A percentile compares a stretch with the other conserved stretches of the same genome.
These are phyloP conservation scores for Oxyria digyna DNA, from an alignment of 148 eudicot species.

Conservation along the genomic window DNA sequence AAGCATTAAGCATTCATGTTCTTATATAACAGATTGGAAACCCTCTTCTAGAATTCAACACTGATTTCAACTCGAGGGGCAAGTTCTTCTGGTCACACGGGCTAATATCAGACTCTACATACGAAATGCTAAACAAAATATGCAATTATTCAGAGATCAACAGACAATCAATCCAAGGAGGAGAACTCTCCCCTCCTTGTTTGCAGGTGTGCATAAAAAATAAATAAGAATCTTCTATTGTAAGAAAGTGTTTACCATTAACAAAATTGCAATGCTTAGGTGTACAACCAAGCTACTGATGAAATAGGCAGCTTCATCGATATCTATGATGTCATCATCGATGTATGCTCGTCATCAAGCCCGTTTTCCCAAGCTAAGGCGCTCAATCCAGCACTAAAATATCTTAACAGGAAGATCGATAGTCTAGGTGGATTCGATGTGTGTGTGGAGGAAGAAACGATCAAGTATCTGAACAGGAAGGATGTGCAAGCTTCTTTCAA, in stretches of 20 bases:
- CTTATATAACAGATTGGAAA: slow-evolving; percentile 46
- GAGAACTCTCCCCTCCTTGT: slow-evolving; percentile 29
- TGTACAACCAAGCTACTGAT: slow-evolving; percentile 5
- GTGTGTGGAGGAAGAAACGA: slow-evolving; percentile 46
- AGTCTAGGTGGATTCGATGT: slow-evolving; percentile 17
- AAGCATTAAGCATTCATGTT: too few species aligned
- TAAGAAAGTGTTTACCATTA: too few species aligned
- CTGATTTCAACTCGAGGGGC: slow-evolving; percentile 46
- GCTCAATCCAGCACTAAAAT: not conserved
- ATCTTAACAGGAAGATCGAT: not conserved
- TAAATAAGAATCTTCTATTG: too few species aligned
- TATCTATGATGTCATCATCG: slow-evolving; percentile 43
- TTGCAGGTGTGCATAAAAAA: slow-evolving; percentile 12
- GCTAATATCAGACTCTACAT: slow-evolving; percentile 59
- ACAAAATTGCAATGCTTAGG: not conserved
- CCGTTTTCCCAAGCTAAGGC: not conserved
- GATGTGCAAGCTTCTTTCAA: slow-evolving; percentile 66
- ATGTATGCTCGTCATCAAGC: slow-evolving; percentile 28
- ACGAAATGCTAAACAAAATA: slow-evolving; percentile 18
- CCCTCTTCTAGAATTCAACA: slow-evolving; percentile 63
- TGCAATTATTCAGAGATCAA: slow-evolving; percentile 61
- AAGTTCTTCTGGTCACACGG: slow-evolving; percentile 82
- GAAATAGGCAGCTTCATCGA: slow-evolving; percentile 39
- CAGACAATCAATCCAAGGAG: slow-evolving; percentile 29
- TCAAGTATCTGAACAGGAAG: slow-evolving; percentile 39